Conservation (phyloP, 176 grass and related monocot genomes). For the Triticum urartu region DNA sequence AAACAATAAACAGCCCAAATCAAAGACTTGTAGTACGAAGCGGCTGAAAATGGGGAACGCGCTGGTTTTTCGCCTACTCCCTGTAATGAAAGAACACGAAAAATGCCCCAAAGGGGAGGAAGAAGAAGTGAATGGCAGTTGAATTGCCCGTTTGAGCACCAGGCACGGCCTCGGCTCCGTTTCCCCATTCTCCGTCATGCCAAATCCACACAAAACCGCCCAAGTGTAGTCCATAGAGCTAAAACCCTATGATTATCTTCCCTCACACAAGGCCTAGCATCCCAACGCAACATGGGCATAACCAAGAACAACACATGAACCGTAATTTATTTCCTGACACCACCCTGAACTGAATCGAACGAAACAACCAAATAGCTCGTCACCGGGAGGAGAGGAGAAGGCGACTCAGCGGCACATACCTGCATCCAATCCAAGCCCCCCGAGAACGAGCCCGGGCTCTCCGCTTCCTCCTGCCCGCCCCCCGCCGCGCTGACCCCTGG, state of each 20-base stretch:
- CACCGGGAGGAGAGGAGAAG: background rate
- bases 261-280: background rate
- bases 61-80: background rate
- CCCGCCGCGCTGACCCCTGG: background rate
- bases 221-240: background rate
- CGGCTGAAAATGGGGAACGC: background rate
- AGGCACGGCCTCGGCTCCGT: background rate
- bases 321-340: background rate
- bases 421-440: slow-evolving; percentile 44
- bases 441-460: background rate
- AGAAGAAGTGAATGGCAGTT: background rate
- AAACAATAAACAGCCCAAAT: background rate
- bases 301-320: background rate
- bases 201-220: background rate
- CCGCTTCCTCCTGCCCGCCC: background rate
- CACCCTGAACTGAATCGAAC: background rate
- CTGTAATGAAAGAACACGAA: background rate
- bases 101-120: background rate
- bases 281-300: background rate
- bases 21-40: background rate
- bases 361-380: background rate
- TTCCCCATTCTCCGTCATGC: background rate
- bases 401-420: slow-evolving; percentile 1
- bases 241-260: background rate
- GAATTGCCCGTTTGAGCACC: background rate